Evolutionary conservation across 2,329 filamentous ascomycete genomes (phyloP), one percentile per base, ranked within the genome.

Genomic region (Sarocladiaceae sp.): DNA sequence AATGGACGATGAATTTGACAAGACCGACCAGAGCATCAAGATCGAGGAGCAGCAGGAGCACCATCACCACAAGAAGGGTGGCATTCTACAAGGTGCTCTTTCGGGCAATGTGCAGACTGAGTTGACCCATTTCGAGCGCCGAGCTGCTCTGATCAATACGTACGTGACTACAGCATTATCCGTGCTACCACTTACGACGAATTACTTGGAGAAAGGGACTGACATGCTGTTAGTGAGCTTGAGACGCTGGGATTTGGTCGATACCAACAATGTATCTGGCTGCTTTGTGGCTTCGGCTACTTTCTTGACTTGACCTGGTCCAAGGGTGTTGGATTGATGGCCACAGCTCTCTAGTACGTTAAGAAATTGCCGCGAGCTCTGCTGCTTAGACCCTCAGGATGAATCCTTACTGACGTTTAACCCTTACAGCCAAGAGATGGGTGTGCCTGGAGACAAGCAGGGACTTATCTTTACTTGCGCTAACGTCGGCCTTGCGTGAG

Each of bases 291-390:
- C 33, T 75, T 79, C 31, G 78, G 77, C 2, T 80, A 79, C 58
- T 63, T 80, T 36, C 68, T 82, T 33, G 79, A 82, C 57, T 62
- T 82, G 22, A 66, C 79, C 48, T 83, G 78, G 77, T 33, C 29
- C 10, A 33, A 33, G 29, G 29, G 29, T 33, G 29, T 79, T 55
- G 75, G 75, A 13, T 66, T 80, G 12, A 67, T 77, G 44, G 57
- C 57, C 6, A 35, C 35, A 10, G 33, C 52, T 11, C 39, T 53
- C 7, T 52, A 36, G 51, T 52, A 6, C 25, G 51, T 52, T 13
- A 8, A n/a, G n/a, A n/a, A n/a, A n/a, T n/a, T n/a, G n/a, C n/a
- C n/a, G n/a, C n/a, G n/a, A n/a, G n/a, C n/a, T n/a, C n/a, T n/a
- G n/a, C n/a, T n/a, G n/a, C n/a, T n/a, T n/a, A n/a, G n/a, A n/a